Evolutionary conservation across 257 asterid genomes (phyloP).

Genomic region (Petrea volubilis): DNA sequence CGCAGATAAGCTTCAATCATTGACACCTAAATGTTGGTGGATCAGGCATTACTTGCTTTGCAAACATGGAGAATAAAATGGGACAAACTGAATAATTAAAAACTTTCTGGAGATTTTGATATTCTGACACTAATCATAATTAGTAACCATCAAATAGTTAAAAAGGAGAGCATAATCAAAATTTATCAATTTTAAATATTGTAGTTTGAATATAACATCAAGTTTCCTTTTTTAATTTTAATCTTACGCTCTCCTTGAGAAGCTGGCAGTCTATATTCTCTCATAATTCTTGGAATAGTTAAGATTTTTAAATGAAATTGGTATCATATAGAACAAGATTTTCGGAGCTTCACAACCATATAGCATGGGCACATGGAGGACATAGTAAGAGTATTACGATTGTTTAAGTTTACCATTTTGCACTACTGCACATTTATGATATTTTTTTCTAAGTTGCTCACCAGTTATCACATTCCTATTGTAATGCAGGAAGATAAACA

Average conservation of each 20-base stretch:
- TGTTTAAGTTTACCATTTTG: not conserved
- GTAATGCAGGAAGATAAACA: no score
- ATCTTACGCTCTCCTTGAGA: no score
- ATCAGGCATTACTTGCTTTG: constrained; percentile 5
- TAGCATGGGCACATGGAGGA: not conserved
- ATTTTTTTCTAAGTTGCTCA: no score
- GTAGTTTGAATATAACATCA: no score
- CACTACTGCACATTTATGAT: not conserved
- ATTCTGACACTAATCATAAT: not conserved
- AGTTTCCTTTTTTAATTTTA: no score
- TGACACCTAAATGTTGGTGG: constrained; percentile 51
- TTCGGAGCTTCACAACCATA: not conserved
- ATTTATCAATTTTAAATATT: no score
- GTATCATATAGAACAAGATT: not conserved
- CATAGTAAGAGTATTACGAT: not conserved
- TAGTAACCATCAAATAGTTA: not conserved
- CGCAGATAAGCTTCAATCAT: constrained; percentile 97
- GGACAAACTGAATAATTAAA: not conserved
- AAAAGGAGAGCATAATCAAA: not conserved
- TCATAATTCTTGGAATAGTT: not conserved
- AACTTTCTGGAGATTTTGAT: not conserved
- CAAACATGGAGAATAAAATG: not conserved
- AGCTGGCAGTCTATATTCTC: no score
- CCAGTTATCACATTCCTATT: no score
- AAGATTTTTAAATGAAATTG: not conserved